Evolutionary conservation across 2,329 filamentous ascomycete species (phyloP), one percentile per base, ranked within the genome.

Genomic region (Raffaelea ambrosiae): DNA sequence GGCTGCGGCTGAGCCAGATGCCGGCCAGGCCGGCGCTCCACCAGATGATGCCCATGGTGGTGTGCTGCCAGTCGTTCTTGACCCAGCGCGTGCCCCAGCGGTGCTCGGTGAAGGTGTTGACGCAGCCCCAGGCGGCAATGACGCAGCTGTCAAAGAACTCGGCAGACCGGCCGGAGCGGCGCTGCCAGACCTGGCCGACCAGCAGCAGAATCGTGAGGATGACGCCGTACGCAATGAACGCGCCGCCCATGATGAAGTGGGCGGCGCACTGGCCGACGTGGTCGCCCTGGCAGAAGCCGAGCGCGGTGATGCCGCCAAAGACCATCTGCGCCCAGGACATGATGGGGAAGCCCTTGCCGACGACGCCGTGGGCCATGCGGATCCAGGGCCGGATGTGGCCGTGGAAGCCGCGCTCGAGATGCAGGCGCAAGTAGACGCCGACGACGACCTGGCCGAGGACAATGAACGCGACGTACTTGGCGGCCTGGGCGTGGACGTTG

Each of bases 11-110:
- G 36, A 98, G 73, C 93, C 91, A 98, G 46, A 98, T 77, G 39
- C 93, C 93, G 11, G 91, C 77, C 26, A 98, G 70, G 21, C 93
- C 93, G 8, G 93, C 91, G 58, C 83, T 86, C 91, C 91, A 98
- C 93, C 93, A 98, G 45, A 98, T 82, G 53, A 98, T 81, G n/a
- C 93, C 93, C 91, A 98, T 97, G n/a, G 86, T 88, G 0, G 93
- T 98, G 65, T 98, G 93, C 65, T 98, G 91, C 69, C 95, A 81
- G 64, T 98, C 93, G 61, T 96, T 97, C 66, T 79, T 81, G 46
- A 86, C 88, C 93, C 93, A 98, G 0, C 79, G 76, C 1, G 74
- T 74, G 47, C 93, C 93, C 93, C 93, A 98, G 46, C 86, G 81
- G 63, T 98, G 93, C 66, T 97, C 93, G 18, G 93, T 98, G 58